A percentile compares a stretch with the other conserved stretches of the same genome.
Evolutionary conservation across 768 basidiomycete species (phyloP).

Genomic region (Lyophyllum atratum): DNA sequence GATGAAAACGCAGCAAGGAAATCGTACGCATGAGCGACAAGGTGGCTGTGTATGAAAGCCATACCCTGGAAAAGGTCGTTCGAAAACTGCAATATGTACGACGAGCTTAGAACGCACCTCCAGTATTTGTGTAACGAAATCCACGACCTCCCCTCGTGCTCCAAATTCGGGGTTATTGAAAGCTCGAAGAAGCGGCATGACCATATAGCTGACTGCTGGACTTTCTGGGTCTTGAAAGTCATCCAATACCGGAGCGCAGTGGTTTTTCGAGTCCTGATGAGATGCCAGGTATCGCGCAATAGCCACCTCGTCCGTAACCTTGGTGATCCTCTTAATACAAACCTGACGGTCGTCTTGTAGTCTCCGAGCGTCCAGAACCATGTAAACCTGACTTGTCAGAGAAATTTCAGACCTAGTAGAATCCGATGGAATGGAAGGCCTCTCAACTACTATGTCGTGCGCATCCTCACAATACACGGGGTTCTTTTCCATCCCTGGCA

Average conservation of each 20-base stretch:
- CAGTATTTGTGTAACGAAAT: conserved; percentile 32
- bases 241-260: conserved; percentile 22
- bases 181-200: conserved; percentile 39
- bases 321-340: conserved; percentile 28
- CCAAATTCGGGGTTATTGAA: conserved; percentile 37
- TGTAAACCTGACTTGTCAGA: conserved; percentile 21
- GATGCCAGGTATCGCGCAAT: conserved; percentile 17
- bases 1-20: no score
- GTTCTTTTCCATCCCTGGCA: conserved; percentile 18
- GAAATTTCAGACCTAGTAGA: background rate
- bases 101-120: background rate
- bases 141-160: conserved; percentile 30
- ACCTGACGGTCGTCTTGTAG: conserved; percentile 25
- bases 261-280: conserved; percentile 10
- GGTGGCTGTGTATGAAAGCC: background rate
- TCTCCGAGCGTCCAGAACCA: conserved; percentile 28
- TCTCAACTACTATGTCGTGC: conserved; percentile 16
- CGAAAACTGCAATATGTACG: background rate
- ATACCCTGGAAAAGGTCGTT: background rate
- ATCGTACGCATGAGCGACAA: background rate
- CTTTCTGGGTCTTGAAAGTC: conserved; percentile 14
- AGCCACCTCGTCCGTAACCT: conserved; percentile 21
- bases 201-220: conserved; percentile 18
- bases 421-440: background rate
- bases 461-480: conserved; percentile 22